Base-by-base conservation (phyloP, 2,329 filamentous ascomycete species). In the Penicillium concentricum region DNA sequence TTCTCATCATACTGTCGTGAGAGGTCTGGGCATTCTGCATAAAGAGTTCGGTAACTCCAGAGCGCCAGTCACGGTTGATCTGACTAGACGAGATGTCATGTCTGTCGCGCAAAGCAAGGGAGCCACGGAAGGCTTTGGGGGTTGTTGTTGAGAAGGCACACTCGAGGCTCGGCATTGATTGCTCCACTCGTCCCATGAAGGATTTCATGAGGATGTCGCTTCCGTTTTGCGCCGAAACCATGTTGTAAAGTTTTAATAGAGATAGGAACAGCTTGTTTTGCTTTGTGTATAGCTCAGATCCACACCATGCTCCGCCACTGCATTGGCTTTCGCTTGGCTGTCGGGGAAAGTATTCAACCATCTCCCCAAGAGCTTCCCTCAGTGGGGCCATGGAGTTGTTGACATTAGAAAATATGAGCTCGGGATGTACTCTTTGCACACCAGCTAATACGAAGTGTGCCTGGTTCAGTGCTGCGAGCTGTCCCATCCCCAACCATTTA, bases 11-110 rank as follows among this genome's bases (percentile, higher is more conserved):
- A 2, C 69, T 71, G n/a, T 80, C 74, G 8, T 81, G 73, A 32
- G 81, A 78, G 26, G 74, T 70, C 15, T 69, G 71, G 15, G 78
- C 74, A 61, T 75, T 73, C 24, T 72, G 67, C 30, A 73, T 67
- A n/a, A 86, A 69, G 13, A 78, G 74, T 8, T 74, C 69, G 0
- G 73, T 71, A 12, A 86, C 66, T 4, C 72, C 74, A 34, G 73
- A 62, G 59, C 76, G 77, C 84, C 84, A 87, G 57, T 84, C 74
- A 30, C 74, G 68, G 37, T 72, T 71, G 60, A 42, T 38, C 22
- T 54, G 24, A 49, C 57, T 38, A 56, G 67, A 16, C 62, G 46
- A 28, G n/a, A 56, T 51, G 5, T 66, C 59, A 16, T 44, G 52
- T 16, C 44, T 49, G 10, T 58, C 51, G 7, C 52, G 59, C 12